A percentile compares a stretch with the other conserved stretches of the same genome.
Evolutionary conservation across 495 filamentous ascomycete genomes (phyloP).

Genomic region (Hypoxylon lenormandii): DNA sequence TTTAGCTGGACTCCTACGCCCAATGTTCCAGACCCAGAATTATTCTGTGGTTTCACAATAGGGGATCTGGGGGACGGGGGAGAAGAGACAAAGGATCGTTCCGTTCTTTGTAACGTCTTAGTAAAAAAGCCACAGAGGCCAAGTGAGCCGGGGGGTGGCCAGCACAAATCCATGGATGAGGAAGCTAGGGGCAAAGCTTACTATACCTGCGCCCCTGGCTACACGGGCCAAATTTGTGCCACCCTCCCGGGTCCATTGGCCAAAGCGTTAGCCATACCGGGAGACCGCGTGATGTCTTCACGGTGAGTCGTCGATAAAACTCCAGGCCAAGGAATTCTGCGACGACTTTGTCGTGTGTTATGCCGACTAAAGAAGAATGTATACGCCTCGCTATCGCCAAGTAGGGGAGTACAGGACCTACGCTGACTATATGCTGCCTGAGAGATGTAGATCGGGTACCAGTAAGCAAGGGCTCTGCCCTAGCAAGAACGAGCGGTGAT

Average conservation of each 20-base stretch:
- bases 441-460: neutral
- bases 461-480: slow-evolving; percentile 6
- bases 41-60: slow-evolving; percentile 17
- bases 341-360: neutral
- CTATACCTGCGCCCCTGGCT: slow-evolving; percentile 26
- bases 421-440: neutral
- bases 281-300: neutral
- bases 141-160: neutral
- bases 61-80: neutral
- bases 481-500: neutral
- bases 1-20: slow-evolving; percentile 13
- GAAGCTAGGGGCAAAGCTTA: slow-evolving; percentile 29
- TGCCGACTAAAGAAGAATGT: neutral
- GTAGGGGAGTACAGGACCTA: neutral
- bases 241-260: neutral
- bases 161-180: slow-evolving; percentile 6
- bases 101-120: slow-evolving; percentile 12
- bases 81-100: slow-evolving; percentile 3
- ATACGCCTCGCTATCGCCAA: neutral
- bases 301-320: neutral
- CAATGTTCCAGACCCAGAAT: slow-evolving; percentile 17
- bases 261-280: neutral
- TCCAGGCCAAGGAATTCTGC: neutral
- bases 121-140: slow-evolving; percentile 11
- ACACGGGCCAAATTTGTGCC: neutral